Evolutionary conservation across 2,329 filamentous ascomycete species (phyloP), one percentile per base, ranked within the genome.

Genomic region (Madurella mycetomatis): DNA sequence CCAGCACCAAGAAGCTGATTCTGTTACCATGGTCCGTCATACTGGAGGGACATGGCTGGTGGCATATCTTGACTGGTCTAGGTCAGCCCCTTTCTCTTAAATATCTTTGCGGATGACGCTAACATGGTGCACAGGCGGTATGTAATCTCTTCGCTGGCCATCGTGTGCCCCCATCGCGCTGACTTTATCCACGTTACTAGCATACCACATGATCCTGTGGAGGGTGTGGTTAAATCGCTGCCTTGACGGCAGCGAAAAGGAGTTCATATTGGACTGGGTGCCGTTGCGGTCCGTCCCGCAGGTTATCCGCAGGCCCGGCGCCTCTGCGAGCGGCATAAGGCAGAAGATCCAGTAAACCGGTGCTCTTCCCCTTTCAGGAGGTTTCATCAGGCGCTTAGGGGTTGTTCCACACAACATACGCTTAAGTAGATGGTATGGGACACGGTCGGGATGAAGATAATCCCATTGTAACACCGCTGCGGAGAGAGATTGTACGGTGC

Each of bases 121-220:
- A 51, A 67, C 56, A 31, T 51, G 44, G 48, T 34, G 42, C 18
- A 47, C 42, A 67, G 64, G 66, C 53, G 64, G 65, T 67, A 64
- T 50, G 59, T 55, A 43, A 43, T 41, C 18, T 37, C 31, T 25
- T 37, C 18, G 30, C 39, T n/a, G 16, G 25, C 39, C 45, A 43
- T n/a, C n/a, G 32, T n/a, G 25, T 47, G n/a, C 4, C 13, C 8
- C 12, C 2, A 9, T 34, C 32, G 30, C 34, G 34, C 25, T 55
- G n/a, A 31, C 40, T 19, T 25, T 16, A 16, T 13, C 37, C 18
- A 34, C 12, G 40, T 53, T 9, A 37, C 34, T 15, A 67, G 89
- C 89, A 15, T 95, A 95, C 69, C 87, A 86, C 66, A 90, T 92
- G 67, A 90, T 95, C 62, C 76, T 84, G 13, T 95, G 90, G 89